Conservation (phyloP, 2,329 filamentous ascomycete species). For the Orbilia blumenaviensis region DNA sequence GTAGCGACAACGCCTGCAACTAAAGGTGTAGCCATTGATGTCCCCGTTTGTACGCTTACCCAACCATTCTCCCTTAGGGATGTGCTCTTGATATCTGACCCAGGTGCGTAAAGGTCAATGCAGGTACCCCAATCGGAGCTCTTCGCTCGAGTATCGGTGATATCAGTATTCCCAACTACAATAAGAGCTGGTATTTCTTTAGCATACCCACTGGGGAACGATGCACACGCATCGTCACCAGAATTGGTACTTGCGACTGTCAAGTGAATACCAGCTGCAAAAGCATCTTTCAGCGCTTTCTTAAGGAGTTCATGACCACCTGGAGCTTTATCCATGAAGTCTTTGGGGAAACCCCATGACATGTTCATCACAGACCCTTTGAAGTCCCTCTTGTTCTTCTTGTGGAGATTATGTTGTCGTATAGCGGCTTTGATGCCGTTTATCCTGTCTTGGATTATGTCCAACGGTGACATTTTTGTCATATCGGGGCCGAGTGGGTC, state of each 20-base stretch:
- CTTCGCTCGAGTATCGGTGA: neutral
- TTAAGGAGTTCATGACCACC: neutral
- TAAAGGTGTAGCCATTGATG: conserved; percentile 27
- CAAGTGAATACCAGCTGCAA: conserved; percentile 23
- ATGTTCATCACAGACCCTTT: conserved; percentile 34
- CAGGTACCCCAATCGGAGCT: conserved; percentile 10
- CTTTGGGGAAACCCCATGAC: conserved; percentile 10
- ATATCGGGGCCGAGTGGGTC: neutral
- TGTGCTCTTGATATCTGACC: conserved; percentile 1
- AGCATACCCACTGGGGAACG: neutral
- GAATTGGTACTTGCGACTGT: conserved; percentile 4
- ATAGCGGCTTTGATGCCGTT: neutral
- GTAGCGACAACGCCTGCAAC: conserved; percentile 21
- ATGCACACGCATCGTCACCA: neutral
- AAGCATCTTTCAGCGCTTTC: neutral
- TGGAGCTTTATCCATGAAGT: neutral
- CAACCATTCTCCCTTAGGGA: neutral
- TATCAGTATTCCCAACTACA: conserved; percentile 16
- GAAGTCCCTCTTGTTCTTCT: conserved; percentile 16
- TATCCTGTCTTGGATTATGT: neutral
- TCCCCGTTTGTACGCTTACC: neutral
- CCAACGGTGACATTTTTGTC: neutral
- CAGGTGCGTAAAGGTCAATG: conserved; percentile 11
- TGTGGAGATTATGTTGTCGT: conserved; percentile 4
- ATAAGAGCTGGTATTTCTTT: conserved; percentile 24